Evolutionary conservation across 2,329 filamentous ascomycete species (phyloP).

Genomic region (Davidsoniella eucalypti): DNA sequence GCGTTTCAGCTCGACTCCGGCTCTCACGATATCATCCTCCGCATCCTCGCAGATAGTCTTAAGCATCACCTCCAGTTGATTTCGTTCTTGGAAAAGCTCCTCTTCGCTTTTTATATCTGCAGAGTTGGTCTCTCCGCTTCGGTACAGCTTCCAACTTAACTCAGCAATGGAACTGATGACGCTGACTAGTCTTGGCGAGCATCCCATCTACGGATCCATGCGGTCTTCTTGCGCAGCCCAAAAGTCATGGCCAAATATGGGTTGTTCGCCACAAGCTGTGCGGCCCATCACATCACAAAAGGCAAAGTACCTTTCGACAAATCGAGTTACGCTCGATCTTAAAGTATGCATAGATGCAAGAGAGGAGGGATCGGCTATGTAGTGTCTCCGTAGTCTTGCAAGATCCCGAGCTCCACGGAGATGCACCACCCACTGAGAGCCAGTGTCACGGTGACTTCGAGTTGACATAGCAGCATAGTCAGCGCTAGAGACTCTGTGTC

Average conservation of each 20-base stretch:
- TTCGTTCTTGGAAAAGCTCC: too few relatives aligned
- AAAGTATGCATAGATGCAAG: background rate
- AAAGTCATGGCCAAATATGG: conserved; percentile 26
- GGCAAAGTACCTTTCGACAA: conserved; percentile 27
- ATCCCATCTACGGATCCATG: conserved; percentile 28
- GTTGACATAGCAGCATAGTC: conserved; percentile 14
- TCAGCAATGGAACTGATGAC: conserved; percentile 26
- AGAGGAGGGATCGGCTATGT: conserved; percentile 15
- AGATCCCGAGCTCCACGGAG: conserved; percentile 27
- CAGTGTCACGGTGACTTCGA: conserved; percentile 20
- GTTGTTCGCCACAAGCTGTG: conserved; percentile 27
- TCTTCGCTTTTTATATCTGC: too few relatives aligned
- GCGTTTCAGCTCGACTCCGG: conserved; percentile 25
- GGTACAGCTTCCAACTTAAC: conserved; percentile 21
- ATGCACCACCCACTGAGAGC: conserved; percentile 27
- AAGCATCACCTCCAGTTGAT: too few relatives aligned
- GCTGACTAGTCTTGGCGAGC: conserved; percentile 25
- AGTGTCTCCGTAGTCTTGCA: conserved; percentile 17
- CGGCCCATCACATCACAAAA: conserved; percentile 30
- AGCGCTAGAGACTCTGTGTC: conserved; percentile 13
- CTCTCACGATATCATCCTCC: conserved; percentile 19
- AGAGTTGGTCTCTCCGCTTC: conserved; percentile 14
- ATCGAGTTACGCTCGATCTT: conserved; percentile 6
- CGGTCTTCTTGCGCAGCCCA: conserved; percentile 22
- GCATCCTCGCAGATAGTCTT: background rate